phyloP scores from a whole-genome alignment of 176 grass and related monocot species.

The Carex pumila region DNA sequence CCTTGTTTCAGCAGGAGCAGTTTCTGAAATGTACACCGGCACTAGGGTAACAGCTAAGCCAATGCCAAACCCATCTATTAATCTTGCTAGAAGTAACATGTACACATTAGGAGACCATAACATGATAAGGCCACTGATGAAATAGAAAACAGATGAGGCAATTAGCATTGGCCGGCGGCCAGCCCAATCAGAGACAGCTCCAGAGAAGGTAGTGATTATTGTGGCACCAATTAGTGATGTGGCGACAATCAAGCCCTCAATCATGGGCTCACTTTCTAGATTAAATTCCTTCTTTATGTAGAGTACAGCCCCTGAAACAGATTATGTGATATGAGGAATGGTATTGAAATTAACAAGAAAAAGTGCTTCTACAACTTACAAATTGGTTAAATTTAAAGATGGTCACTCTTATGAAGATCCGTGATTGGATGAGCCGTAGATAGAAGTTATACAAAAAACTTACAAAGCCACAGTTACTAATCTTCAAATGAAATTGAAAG shows the following conservation, averaged over 20 bases:
- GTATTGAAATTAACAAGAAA: background rate
- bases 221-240: slow-evolving; percentile 89
- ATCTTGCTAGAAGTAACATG: slow-evolving; percentile 72
- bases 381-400: background rate
- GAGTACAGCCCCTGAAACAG: slow-evolving; percentile 54
- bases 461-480: background rate
- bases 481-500: background rate
- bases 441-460: background rate
- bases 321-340: background rate
- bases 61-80: slow-evolving; percentile 86
- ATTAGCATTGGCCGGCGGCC: slow-evolving; percentile 88
- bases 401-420: background rate
- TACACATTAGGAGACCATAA: slow-evolving; percentile 84
- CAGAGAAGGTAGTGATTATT: slow-evolving; percentile 65
- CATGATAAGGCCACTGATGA: slow-evolving; percentile 72
- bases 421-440: background rate
- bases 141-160: slow-evolving; percentile 71
- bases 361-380: background rate
- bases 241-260: slow-evolving; percentile 92
- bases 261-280: slow-evolving; percentile 57
- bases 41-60: slow-evolving; percentile 83
- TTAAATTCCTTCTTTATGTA: slow-evolving; percentile 95
- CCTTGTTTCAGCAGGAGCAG: slow-evolving; percentile 83
- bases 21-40: slow-evolving; percentile 92
- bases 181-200: slow-evolving; percentile 52